Evolutionary conservation across 768 basidiomycete species (phyloP).

Genomic region (Lentinula edodes): DNA sequence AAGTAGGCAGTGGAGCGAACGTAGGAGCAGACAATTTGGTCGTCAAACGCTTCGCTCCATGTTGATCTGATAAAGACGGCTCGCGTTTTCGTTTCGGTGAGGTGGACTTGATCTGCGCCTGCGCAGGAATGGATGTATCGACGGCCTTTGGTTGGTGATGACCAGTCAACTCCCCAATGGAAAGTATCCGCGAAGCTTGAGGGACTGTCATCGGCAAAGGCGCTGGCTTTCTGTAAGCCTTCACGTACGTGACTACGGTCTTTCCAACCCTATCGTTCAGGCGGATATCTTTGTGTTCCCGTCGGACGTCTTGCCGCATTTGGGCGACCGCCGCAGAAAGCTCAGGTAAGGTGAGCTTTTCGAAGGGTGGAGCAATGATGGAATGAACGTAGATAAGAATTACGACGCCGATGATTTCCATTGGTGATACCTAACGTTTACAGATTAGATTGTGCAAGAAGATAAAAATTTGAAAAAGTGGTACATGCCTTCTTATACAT

Average conservation of each 20-base stretch:
- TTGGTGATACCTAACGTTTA: not conserved
- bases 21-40: not conserved
- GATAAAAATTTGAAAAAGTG: not conserved
- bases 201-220: not conserved
- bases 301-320: constrained; percentile 32
- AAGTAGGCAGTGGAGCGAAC: not conserved
- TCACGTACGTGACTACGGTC: constrained; percentile 24
- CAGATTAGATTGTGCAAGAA: not conserved
- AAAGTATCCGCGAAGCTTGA: not conserved
- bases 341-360: not conserved
- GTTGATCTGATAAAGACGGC: too few relatives aligned
- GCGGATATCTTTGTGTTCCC: constrained; percentile 32
- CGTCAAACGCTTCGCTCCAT: not conserved
- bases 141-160: not conserved
- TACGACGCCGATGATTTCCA: not conserved
- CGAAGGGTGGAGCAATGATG: not conserved
- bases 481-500: not conserved
- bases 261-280: constrained; percentile 30
- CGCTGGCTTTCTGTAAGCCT: constrained; percentile 12
- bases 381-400: constrained; percentile 1
- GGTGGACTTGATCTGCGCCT: not conserved
- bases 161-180: not conserved
- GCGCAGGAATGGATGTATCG: not conserved
- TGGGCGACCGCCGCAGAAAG: not conserved
- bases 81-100: not conserved